Evolutionary conservation across 2,329 filamentous ascomycete genomes (phyloP).

Genomic region (Aureobasidium sp.): DNA sequence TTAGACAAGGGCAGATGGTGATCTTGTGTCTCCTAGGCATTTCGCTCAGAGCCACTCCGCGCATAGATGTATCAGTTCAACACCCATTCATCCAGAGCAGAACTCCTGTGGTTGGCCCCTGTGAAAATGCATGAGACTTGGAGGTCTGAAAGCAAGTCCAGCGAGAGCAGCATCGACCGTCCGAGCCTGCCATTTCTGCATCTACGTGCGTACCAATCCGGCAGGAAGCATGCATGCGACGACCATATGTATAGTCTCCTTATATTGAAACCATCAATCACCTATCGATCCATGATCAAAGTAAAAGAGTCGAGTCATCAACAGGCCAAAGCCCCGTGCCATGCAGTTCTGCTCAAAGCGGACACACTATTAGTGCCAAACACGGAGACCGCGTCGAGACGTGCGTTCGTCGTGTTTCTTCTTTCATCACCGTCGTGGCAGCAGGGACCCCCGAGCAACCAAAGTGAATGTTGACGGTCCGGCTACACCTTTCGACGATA

Average conservation of each 20-base stretch:
- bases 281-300: not conserved
- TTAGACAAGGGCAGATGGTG: not conserved
- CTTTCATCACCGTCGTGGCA: not conserved
- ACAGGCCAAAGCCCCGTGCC: not conserved
- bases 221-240: not conserved
- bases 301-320: not conserved
- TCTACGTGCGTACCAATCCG: not conserved
- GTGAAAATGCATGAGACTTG: not conserved
- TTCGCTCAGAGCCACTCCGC: not conserved
- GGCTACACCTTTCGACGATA: not conserved
- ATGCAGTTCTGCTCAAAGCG: not conserved
- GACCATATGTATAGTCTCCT: not conserved
- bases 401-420: not conserved
- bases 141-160: not conserved
- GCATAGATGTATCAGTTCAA: not conserved
- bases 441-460: constrained; percentile 1
- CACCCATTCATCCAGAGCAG: not conserved
- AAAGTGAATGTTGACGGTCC: not conserved
- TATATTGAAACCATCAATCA: not conserved
- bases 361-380: constrained; percentile 7
- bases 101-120: not conserved
- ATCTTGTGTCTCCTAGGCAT: not conserved
- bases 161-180: not conserved
- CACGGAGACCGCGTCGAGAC: constrained; percentile 7
- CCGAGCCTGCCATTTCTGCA: not conserved